phyloP scores from a whole-genome alignment of 2,329 filamentous ascomycete species.

The Colletotrichum plurivorum region DNA sequence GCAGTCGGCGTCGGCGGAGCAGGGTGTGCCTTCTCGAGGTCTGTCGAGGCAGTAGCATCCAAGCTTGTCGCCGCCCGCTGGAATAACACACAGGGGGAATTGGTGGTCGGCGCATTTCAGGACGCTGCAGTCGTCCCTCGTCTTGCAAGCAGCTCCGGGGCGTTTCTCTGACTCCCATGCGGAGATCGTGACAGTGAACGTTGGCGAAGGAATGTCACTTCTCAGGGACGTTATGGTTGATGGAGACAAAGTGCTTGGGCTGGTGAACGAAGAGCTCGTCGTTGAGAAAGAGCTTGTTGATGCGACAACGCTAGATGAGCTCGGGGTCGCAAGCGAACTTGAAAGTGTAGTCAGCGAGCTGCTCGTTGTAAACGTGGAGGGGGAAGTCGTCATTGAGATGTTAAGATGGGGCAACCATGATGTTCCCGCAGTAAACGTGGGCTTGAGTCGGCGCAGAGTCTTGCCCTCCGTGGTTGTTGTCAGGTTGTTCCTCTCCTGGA shows the following conservation, averaged over 20 bases:
- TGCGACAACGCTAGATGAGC: neutral
- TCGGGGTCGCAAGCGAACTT: neutral
- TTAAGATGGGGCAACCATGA: neutral
- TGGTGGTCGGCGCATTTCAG: conserved; percentile 4
- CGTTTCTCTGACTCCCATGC: conserved; percentile 6
- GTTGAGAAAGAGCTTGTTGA: no score
- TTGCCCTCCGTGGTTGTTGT: neutral
- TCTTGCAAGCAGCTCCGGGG: neutral
- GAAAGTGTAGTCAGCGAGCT: neutral
- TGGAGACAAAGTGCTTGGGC: neutral
- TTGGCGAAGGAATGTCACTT: neutral
- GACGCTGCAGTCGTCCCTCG: neutral
- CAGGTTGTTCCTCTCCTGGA: neutral
- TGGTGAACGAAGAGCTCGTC: neutral
- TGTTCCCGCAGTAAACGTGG: neutral
- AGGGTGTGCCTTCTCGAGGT: conserved; percentile 4
- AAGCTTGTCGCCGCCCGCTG: neutral
- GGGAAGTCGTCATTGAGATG: neutral
- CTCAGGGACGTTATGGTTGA: neutral
- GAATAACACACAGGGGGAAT: neutral
- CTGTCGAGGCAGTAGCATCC: conserved; percentile 26
- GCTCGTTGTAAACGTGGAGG: neutral
- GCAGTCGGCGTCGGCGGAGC: conserved; percentile 11
- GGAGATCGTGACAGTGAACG: conserved; percentile 1
- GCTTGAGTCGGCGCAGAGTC: neutral